Percentiles rank a stretch among this genome's conserved stretches.
Evolutionary conservation across 2,329 filamentous ascomycete genomes (phyloP).

Genomic region (Pseudopyricularia cyperi): DNA sequence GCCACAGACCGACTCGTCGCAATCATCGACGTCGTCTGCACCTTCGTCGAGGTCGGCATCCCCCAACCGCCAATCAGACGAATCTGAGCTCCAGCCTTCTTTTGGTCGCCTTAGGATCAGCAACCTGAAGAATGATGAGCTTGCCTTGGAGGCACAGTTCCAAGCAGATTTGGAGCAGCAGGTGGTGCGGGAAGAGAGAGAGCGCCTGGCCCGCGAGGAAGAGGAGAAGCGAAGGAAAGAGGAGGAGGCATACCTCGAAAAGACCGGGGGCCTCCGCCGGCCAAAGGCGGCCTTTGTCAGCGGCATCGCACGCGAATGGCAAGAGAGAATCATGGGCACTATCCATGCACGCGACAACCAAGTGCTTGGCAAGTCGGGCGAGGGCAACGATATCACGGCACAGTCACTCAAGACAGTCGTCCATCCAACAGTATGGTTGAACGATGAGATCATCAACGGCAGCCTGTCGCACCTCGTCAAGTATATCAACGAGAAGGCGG

Average conservation of each 20-base stretch:
- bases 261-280: conserved; percentile 12
- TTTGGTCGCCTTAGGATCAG: conserved; percentile 4
- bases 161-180: neutral
- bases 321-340: conserved; percentile 19
- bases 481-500: conserved; percentile 42
- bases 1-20: neutral
- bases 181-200: neutral
- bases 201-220: neutral
- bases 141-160: neutral
- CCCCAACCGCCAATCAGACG: neutral
- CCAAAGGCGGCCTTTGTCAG: conserved; percentile 13
- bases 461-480: conserved; percentile 48
- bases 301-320: conserved; percentile 23
- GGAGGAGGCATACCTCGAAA: conserved; percentile 10
- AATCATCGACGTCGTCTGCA: neutral
- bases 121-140: conserved; percentile 4
- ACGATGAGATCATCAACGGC: conserved; percentile 63
- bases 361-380: conserved; percentile 30
- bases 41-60: neutral
- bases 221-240: neutral
- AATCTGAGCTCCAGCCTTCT: neutral
- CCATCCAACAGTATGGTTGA: conserved; percentile 50
- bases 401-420: conserved; percentile 55
- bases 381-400: conserved; percentile 34
- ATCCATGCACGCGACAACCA: conserved; percentile 19